A percentile compares a stretch with the other conserved stretches of the same genome.
These are phyloP conservation scores for Aspergillus quadricinctus DNA, from an alignment of 2,329 filamentous ascomycete species.

Conservation along the genomic window DNA sequence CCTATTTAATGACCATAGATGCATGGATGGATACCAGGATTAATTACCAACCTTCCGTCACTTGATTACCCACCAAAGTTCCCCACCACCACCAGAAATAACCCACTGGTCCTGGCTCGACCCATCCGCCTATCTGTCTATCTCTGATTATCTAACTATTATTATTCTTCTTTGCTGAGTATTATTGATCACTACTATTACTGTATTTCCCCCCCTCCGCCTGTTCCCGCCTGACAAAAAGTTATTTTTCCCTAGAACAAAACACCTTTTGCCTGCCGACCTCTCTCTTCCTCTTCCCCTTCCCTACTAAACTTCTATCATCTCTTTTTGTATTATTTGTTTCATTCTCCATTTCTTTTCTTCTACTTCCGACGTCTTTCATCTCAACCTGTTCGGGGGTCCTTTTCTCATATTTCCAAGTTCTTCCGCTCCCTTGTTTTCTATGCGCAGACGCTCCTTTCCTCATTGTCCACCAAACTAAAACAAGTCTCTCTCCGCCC, in stretches of 20 bases:
- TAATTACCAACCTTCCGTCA: not conserved
- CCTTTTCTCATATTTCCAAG: conserved; percentile 3
- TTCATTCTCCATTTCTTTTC: conserved; percentile 6
- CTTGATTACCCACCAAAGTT: not conserved
- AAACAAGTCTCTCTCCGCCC: conserved; percentile 3
- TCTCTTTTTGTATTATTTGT: conserved; percentile 10
- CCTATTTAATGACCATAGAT: too few species aligned
- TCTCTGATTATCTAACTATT: not conserved
- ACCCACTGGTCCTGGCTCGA: not conserved
- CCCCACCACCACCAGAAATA: not conserved
- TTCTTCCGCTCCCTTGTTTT: conserved; percentile 9
- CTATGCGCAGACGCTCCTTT: conserved; percentile 11
- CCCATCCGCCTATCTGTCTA: not conserved
- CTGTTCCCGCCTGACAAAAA: conserved; percentile 8
- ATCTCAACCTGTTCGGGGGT: not conserved
- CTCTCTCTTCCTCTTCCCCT: conserved; percentile 14
- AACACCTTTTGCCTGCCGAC: conserved; percentile 2
- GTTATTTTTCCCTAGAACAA: conserved; percentile 3
- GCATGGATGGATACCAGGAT: not conserved
- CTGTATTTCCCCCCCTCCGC: conserved; percentile 1
- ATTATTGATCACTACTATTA: not conserved
- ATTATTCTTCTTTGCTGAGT: not conserved
- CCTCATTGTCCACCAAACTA: conserved; percentile 1
- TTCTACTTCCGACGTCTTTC: not conserved
- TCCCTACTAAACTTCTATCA: conserved; percentile 6